Base-by-base conservation (phyloP, 441 rosid genomes). In the Pelargonium fulgidum region DNA sequence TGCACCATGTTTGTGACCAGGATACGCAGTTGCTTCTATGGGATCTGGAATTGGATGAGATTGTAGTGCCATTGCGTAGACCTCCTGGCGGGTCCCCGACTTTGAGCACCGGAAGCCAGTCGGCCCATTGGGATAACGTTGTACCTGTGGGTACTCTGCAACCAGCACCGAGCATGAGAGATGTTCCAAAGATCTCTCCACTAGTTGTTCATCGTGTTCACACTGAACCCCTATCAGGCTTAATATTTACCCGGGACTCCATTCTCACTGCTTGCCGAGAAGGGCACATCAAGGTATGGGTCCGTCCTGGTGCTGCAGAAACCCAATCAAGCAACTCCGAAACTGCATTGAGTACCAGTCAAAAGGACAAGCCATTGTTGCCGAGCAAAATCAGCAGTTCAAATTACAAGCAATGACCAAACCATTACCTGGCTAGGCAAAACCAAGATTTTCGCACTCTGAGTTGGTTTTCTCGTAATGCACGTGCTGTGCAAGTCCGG, bases 61-160 rank as follows among this genome's bases (percentile, higher is more conserved):
- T 95, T 48, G 98, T 95, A 13, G 99, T 95, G 79, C 99, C 99
- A 65, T 76, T 90, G 45, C 85, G 98, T 19, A 81, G 98, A 66
- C 89, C 94, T 72, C 91, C 87, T 26, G 99, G 99, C 76, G 99
- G 97, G 50, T 95, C 99, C n/a, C 99, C 98, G 8, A 90, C 96
- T 58, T 90, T 82, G 81, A 92, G 96, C 73, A 72, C 97, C 0
- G 99, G 99, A 72, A 95, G 98, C 79, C 99, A 95, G 64, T 90
- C 99, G 7, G 80, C 98, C 48, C 97, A 92, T 66, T 95, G 97
- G 99, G 99, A 95, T 87, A 92, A 77, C 65, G 72, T 70, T 36
- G 62, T 72, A 65, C 95, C 97, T 3, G 65, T 85, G 62, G 96
- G 98, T 3, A 86, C 89, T 69, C 83, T 95, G 72, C 99, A 90